Evolutionary conservation across 352 stramenopile genomes (phyloP).

Genomic region (Globisporangium viniferum): DNA sequence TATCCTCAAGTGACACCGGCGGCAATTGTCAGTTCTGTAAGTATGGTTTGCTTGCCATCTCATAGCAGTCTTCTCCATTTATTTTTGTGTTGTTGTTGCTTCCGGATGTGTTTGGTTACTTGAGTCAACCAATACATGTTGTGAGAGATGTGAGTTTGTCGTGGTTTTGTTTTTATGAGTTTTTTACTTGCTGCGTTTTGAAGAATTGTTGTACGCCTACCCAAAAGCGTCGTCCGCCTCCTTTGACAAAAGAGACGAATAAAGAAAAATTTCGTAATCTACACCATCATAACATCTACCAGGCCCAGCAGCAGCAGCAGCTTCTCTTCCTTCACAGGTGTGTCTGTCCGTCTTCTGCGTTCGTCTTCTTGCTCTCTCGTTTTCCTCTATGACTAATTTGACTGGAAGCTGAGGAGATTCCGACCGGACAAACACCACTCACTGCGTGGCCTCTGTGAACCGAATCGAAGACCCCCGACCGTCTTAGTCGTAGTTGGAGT

Average conservation of each 20-base stretch:
- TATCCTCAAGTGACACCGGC: background rate
- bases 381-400: slow-evolving; percentile 3
- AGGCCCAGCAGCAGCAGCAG: background rate
- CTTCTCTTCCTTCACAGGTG: background rate
- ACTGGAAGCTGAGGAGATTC: background rate
- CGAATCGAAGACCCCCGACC: background rate
- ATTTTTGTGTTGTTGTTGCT: too few relatives aligned
- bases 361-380: background rate
- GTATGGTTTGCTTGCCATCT: background rate
- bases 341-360: background rate
- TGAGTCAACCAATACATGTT: background rate
- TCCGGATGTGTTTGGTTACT: too few relatives aligned
- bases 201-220: slow-evolving; percentile 1
- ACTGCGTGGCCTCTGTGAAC: background rate
- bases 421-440: background rate
- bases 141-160: background rate
- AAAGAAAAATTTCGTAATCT: background rate
- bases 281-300: slow-evolving; percentile 1
- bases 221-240: background rate
- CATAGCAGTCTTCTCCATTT: too few relatives aligned
- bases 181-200: background rate
- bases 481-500: slow-evolving; percentile 24
- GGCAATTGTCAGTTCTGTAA: background rate
- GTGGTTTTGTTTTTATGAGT: background rate
- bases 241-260: background rate